A percentile compares a stretch with the other conserved stretches of the same genome.
Evolutionary conservation across 2,329 filamentous ascomycete species (phyloP).

Genomic region (Ceratocystis eucalypticola): DNA sequence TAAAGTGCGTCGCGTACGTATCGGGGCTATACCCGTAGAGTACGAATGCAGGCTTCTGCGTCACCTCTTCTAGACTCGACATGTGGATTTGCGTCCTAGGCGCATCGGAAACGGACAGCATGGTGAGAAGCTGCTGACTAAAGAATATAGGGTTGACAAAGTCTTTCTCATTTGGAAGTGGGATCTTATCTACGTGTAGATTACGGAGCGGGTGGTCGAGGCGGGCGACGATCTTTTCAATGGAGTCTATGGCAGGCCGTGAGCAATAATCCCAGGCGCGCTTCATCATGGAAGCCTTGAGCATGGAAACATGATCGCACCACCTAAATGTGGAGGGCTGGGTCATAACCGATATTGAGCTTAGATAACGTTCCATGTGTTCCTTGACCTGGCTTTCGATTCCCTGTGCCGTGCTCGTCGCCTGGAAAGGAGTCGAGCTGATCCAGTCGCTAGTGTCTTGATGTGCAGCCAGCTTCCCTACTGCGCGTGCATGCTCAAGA

Average conservation of each 20-base stretch:
- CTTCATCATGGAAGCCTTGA: neutral
- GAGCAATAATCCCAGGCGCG: slow-evolving; percentile 4
- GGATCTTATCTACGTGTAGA: neutral
- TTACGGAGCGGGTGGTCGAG: slow-evolving; percentile 5
- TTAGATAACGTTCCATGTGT: neutral
- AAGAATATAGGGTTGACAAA: neutral
- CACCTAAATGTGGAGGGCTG: neutral
- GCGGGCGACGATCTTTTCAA: neutral
- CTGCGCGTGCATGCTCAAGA: neutral
- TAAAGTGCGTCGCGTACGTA: neutral
- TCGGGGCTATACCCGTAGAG: slow-evolving; percentile 1
- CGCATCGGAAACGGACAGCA: slow-evolving; percentile 2
- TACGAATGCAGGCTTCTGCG: neutral
- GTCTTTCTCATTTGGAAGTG: neutral
- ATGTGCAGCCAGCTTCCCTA: neutral
- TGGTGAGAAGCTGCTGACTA: neutral
- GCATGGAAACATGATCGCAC: neutral
- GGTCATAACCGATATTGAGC: neutral
- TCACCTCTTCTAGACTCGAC: neutral
- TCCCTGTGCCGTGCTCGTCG: too few species aligned
- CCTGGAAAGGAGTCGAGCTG: neutral
- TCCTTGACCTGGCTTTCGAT: neutral
- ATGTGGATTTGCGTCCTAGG: neutral
- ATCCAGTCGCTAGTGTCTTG: neutral
- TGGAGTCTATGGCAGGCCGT: neutral